Conservation (phyloP, 176 grass and related monocot species). For the Oryza punctata region DNA sequence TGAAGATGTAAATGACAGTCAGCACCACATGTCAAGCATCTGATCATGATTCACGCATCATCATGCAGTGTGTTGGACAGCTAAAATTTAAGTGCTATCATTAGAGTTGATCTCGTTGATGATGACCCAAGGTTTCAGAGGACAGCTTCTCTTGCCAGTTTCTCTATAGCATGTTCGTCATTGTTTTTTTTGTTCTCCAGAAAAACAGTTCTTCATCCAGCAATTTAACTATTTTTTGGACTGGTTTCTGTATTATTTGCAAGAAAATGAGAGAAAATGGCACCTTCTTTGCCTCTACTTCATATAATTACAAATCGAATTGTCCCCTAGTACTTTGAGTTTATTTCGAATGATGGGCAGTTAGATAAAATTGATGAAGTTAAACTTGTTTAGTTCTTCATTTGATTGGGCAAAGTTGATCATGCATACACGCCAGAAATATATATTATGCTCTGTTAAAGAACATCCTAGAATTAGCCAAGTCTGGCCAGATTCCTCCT, state of each 20-base stretch:
- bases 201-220: not conserved
- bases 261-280: not conserved
- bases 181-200: not conserved
- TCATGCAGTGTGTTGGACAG: conserved; percentile 2
- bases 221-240: not conserved
- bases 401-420: not conserved
- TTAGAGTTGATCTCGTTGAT: conserved; percentile 1
- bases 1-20: conserved; percentile 37
- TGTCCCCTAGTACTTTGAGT: too few relatives aligned
- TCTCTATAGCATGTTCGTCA: not conserved
- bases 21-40: conserved; percentile 52
- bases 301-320: not conserved
- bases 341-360: not conserved
- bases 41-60: conserved; percentile 6
- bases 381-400: not conserved
- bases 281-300: not conserved
- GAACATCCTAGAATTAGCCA: not conserved
- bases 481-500: not conserved
- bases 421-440: not conserved
- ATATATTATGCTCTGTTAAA: not conserved
- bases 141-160: not conserved
- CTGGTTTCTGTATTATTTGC: not conserved
- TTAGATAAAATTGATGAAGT: not conserved
- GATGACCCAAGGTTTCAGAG: not conserved
- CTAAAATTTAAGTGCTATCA: not conserved